These are phyloP conservation scores for Rosa persica DNA, from an alignment of 306 rosid species.

Conservation along the genomic window DNA sequence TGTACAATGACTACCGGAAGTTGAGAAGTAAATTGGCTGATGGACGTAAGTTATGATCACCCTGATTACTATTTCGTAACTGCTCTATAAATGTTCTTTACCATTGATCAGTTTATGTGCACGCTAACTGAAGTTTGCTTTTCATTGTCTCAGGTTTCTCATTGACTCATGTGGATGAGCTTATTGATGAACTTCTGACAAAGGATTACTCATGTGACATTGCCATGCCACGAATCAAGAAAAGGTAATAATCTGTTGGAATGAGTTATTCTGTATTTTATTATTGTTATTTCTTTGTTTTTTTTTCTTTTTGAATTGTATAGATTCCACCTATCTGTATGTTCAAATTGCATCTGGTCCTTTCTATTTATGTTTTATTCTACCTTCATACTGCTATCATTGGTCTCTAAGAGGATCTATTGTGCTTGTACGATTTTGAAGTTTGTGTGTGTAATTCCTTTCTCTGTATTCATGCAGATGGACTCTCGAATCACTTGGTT, in stretches of 20 bases:
- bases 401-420: background rate
- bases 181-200: slow-evolving; percentile 90
- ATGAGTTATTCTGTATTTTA: background rate
- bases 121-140: slow-evolving; percentile 13
- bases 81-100: background rate
- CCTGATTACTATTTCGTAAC: background rate
- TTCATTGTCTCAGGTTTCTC: slow-evolving; percentile 51
- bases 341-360: background rate
- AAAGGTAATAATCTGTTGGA: slow-evolving; percentile 43
- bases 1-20: slow-evolving; percentile 86
- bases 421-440: background rate
- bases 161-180: slow-evolving; percentile 95
- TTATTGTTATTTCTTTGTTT: background rate
- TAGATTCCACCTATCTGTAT: background rate
- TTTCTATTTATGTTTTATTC: background rate
- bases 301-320: background rate
- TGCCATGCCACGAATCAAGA: slow-evolving; percentile 92
- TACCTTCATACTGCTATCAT: background rate
- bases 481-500: slow-evolving; percentile 70
- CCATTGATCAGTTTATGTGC: background rate
- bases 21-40: slow-evolving; percentile 65
- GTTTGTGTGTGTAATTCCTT: background rate
- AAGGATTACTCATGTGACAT: slow-evolving; percentile 88
- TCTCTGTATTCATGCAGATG: slow-evolving; percentile 43
- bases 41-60: slow-evolving; percentile 56